These are phyloP conservation scores for Rutstroemia sp. DNA, from an alignment of 2,329 filamentous ascomycete species.

Conservation along the genomic window DNA sequence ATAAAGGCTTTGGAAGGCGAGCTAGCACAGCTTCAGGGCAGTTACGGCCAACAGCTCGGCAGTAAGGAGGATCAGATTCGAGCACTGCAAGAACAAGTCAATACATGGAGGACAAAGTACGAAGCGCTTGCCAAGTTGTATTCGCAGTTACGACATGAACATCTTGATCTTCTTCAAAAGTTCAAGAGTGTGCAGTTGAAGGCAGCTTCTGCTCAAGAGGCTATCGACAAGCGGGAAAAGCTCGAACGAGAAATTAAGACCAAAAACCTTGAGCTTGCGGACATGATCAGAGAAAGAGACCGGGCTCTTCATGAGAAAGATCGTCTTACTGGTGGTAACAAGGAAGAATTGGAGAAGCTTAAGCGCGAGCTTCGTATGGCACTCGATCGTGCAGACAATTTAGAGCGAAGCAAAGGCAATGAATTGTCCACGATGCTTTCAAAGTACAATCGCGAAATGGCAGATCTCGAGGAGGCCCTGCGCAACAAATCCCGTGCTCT, in stretches of 20 bases:
- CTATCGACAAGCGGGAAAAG: slow-evolving; percentile 90
- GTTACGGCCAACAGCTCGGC: slow-evolving; percentile 73
- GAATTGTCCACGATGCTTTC: slow-evolving; percentile 91
- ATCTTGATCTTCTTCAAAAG: slow-evolving; percentile 88
- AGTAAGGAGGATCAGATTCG: slow-evolving; percentile 94
- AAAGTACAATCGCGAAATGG: slow-evolving; percentile 96
- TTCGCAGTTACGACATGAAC: slow-evolving; percentile 89
- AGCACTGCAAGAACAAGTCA: slow-evolving; percentile 90
- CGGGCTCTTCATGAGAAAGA: slow-evolving; percentile 91
- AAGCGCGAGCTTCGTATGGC: slow-evolving; percentile 91
- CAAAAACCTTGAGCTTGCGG: slow-evolving; percentile 96
- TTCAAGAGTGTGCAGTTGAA: slow-evolving; percentile 96
- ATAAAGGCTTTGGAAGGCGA: slow-evolving; percentile 91
- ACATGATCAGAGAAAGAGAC: slow-evolving; percentile 97
- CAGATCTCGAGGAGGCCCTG: slow-evolving; percentile 88
- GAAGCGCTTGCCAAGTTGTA: slow-evolving; percentile 95
- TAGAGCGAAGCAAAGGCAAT: slow-evolving; percentile 87
- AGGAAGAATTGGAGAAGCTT: slow-evolving; percentile 89
- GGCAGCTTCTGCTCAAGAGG: slow-evolving; percentile 93
- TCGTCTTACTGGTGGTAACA: slow-evolving; percentile 74
- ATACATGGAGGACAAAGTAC: slow-evolving; percentile 96
- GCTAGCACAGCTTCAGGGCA: slow-evolving; percentile 71
- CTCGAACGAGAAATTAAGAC: slow-evolving; percentile 97
- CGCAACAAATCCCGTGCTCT: slow-evolving; percentile 80
- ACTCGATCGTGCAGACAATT: slow-evolving; percentile 82